Conservation (phyloP, 768 basidiomycete species). For the Lepiota brunneoincarnata region DNA sequence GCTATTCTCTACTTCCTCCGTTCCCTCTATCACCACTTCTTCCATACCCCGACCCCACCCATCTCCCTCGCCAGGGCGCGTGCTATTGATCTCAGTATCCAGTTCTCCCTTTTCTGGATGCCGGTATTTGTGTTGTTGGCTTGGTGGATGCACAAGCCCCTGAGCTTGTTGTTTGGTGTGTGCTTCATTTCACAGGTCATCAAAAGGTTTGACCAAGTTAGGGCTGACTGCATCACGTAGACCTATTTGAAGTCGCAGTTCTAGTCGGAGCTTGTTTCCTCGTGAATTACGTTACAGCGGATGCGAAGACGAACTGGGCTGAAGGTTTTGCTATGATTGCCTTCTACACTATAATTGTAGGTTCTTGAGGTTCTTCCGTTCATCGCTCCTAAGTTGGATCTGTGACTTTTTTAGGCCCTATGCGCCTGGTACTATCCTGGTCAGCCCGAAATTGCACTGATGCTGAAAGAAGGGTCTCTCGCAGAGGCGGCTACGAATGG, state of each 20-base stretch:
- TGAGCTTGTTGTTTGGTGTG: conserved; percentile 68
- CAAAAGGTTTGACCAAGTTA: neutral
- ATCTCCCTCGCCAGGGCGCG: conserved; percentile 61
- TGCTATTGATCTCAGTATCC: conserved; percentile 76
- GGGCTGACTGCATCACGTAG: conserved; percentile 29
- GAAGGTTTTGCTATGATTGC: conserved; percentile 66
- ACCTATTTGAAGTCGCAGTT: conserved; percentile 65
- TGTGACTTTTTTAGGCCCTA: conserved; percentile 39
- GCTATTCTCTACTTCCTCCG: conserved; percentile 57
- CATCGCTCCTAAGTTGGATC: neutral
- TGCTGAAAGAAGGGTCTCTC: conserved; percentile 42
- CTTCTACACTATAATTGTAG: conserved; percentile 67
- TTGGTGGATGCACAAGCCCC: conserved; percentile 63
- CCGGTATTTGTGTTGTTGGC: conserved; percentile 65
- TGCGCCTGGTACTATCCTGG: conserved; percentile 68
- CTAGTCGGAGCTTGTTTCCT: conserved; percentile 69
- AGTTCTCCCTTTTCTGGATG: conserved; percentile 80
- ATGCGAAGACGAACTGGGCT: conserved; percentile 78
- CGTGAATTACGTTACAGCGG: conserved; percentile 78
- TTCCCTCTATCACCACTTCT: conserved; percentile 36
- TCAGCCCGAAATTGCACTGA: conserved; percentile 42
- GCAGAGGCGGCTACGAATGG: conserved; percentile 28
- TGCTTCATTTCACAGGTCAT: neutral
- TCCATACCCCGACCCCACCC: conserved; percentile 41
- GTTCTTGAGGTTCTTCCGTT: conserved; percentile 10